Evolutionary conservation across 768 basidiomycete genomes (phyloP).

Genomic region (Mycena leptocephala): DNA sequence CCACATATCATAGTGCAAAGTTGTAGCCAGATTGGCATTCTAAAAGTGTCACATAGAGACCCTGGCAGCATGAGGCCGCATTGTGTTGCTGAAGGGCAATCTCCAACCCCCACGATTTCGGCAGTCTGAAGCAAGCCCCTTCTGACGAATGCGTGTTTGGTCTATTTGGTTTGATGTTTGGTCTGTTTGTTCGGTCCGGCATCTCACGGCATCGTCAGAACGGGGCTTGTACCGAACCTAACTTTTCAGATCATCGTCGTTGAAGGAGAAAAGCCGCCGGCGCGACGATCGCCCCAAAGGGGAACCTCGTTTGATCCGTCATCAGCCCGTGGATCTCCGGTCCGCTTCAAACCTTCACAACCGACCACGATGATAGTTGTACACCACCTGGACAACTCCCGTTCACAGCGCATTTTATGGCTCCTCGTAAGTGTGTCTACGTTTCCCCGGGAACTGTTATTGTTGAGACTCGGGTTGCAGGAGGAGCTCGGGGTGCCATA

Average conservation of each 20-base stretch:
- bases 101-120: too few species aligned
- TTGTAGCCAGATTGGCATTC: too few species aligned
- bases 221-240: too few species aligned
- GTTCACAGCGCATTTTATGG: conserved; percentile 68
- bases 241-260: conserved; percentile 30
- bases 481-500: conserved; percentile 68
- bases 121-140: too few species aligned
- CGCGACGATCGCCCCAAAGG: conserved; percentile 6
- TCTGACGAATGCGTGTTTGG: too few species aligned
- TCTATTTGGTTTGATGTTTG: too few species aligned
- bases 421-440: conserved; percentile 47
- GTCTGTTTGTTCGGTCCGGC: too few species aligned
- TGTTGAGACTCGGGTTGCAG: conserved; percentile 44
- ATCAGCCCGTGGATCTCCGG: not conserved
- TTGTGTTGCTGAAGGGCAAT: too few species aligned
- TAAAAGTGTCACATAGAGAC: too few species aligned
- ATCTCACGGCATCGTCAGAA: too few species aligned
- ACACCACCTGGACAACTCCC: conserved; percentile 65
- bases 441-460: not conserved
- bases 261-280: conserved; percentile 18
- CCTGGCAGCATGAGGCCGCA: too few species aligned
- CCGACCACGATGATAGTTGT: conserved; percentile 40
- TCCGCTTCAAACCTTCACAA: not conserved
- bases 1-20: too few species aligned
- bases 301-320: not conserved